Evolutionary conservation across 2,329 filamentous ascomycete genomes (phyloP).

Genomic region (Ceratocystis cubensis): DNA sequence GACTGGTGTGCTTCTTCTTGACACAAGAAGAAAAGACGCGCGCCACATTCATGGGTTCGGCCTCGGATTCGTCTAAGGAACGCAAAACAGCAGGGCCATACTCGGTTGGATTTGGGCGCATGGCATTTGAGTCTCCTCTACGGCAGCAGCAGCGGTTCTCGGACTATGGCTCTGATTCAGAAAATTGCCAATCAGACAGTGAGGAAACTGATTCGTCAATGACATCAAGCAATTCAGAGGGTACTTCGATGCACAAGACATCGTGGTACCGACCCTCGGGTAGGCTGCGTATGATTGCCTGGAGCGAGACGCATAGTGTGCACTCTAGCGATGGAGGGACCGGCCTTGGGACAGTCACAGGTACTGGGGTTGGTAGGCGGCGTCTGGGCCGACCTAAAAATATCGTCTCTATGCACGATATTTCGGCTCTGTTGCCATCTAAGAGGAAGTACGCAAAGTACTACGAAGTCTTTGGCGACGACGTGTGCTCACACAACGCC

Average conservation of each 20-base stretch:
- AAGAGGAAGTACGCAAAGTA: slow-evolving; percentile 63
- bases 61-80: slow-evolving; percentile 27
- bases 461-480: slow-evolving; percentile 73
- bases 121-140: slow-evolving; percentile 40
- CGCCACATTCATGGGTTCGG: slow-evolving; percentile 30
- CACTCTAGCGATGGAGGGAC: slow-evolving; percentile 47
- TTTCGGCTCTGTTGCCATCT: slow-evolving; percentile 61
- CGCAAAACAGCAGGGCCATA: slow-evolving; percentile 41
- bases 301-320: slow-evolving; percentile 44
- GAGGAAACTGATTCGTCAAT: slow-evolving; percentile 29
- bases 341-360: slow-evolving; percentile 36
- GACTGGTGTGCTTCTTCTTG: slow-evolving; percentile 55
- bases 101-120: slow-evolving; percentile 45
- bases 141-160: slow-evolving; percentile 36
- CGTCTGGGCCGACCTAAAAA: slow-evolving; percentile 32
- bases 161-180: slow-evolving; percentile 40
- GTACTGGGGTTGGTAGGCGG: slow-evolving; percentile 34
- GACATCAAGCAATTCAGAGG: slow-evolving; percentile 48
- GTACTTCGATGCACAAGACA: slow-evolving; percentile 48
- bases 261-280: slow-evolving; percentile 44
- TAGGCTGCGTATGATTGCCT: slow-evolving; percentile 42
- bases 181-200: slow-evolving; percentile 33
- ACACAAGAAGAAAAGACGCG: slow-evolving; percentile 51
- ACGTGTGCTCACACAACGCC: slow-evolving; percentile 76
- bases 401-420: slow-evolving; percentile 58